These are phyloP conservation scores for Irpex lacteus DNA, from an alignment of 1,284 basidiomycete genomes.

Conservation along the genomic window DNA sequence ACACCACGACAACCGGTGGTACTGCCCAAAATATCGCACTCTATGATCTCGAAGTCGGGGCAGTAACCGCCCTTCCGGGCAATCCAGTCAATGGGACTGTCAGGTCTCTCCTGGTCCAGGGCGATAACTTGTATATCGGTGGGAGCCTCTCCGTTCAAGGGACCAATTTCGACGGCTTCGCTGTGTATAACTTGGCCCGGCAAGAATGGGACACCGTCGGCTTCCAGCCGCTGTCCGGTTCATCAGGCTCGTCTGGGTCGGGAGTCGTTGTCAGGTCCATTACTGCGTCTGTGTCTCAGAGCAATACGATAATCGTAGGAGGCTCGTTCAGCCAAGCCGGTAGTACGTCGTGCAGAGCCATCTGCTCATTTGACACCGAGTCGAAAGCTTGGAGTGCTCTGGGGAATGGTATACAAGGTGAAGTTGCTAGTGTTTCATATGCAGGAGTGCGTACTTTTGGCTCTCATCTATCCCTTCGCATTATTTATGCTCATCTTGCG, in stretches of 20 bases:
- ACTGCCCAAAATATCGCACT: slow-evolving; percentile 64
- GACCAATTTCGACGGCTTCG: slow-evolving; percentile 60
- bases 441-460: slow-evolving; percentile 59
- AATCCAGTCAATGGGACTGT: slow-evolving; percentile 71
- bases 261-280: slow-evolving; percentile 76
- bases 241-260: slow-evolving; percentile 42
- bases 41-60: slow-evolving; percentile 59
- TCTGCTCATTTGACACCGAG: slow-evolving; percentile 76
- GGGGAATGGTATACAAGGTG: slow-evolving; percentile 81
- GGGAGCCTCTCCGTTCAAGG: slow-evolving; percentile 71
- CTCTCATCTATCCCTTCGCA: not conserved
- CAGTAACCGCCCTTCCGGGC: slow-evolving; percentile 58
- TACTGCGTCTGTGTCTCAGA: slow-evolving; percentile 57
- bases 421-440: slow-evolving; percentile 77
- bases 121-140: slow-evolving; percentile 72
- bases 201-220: slow-evolving; percentile 58
- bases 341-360: slow-evolving; percentile 68
- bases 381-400: slow-evolving; percentile 78
- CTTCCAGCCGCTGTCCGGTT: slow-evolving; percentile 57
- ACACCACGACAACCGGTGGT: slow-evolving; percentile 40
- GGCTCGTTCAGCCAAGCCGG: slow-evolving; percentile 86
- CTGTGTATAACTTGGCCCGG: slow-evolving; percentile 70
- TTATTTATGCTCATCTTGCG: slow-evolving; percentile 5
- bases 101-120: slow-evolving; percentile 63
- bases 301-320: slow-evolving; percentile 74